Conservation (phyloP, 108 stramenopile genomes). For the Conticribra weissflogii region DNA sequence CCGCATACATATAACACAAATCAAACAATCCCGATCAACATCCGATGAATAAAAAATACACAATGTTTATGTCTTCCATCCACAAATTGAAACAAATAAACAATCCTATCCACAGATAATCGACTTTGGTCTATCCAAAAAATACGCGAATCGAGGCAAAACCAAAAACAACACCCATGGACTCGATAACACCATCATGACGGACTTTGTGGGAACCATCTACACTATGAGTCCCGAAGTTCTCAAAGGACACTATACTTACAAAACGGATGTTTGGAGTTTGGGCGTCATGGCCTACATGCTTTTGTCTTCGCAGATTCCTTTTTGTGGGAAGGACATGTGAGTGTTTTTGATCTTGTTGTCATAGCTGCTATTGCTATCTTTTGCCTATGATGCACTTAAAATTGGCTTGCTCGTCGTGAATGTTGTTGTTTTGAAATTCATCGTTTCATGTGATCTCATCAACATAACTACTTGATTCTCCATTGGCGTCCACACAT, state of each 20-base stretch:
- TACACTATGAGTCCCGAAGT: conserved; percentile 91
- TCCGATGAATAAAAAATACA: no score
- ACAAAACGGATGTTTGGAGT: conserved; percentile 84
- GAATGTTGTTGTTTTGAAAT: no score
- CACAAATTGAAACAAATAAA: no score
- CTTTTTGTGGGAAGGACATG: conserved; percentile 72
- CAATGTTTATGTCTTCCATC: no score
- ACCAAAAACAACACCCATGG: conserved; percentile 6
- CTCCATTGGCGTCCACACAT: no score
- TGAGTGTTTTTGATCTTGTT: conserved; percentile 2
- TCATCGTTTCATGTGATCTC: no score
- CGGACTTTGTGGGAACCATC: conserved; percentile 75
- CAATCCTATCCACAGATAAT: conserved; percentile 56
- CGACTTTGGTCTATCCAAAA: conserved; percentile 90
- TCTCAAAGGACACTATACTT: conserved; percentile 72
- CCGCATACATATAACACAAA: no score
- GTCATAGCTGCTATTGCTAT: no score
- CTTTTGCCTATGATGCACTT: no score
- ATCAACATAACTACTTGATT: no score
- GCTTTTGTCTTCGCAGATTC: conserved; percentile 71
- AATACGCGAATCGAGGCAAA: conserved; percentile 32
- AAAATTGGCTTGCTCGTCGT: no score
- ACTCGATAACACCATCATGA: conserved; percentile 33
- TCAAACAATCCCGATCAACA: no score
- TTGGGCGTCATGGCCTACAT: conserved; percentile 81